Percentiles rank a stretch among this genome's conserved stretches.
Conservation (phyloP, 257 asterid species). For the Rhazya stricta region DNA sequence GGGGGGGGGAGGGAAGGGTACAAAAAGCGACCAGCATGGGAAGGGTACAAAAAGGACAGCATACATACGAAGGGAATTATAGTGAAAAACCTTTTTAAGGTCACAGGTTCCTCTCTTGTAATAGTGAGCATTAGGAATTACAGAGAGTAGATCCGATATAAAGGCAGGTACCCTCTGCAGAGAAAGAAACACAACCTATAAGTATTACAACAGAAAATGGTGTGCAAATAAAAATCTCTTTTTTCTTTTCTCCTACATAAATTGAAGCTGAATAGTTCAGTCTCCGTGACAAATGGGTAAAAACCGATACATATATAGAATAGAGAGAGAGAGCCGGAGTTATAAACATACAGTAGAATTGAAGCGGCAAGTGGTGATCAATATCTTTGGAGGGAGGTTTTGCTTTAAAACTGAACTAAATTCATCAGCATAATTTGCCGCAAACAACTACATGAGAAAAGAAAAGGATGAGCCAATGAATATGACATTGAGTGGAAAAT, state of each 20-base stretch:
- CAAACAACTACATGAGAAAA: constrained; percentile 46
- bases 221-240: background rate
- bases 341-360: constrained; percentile 62
- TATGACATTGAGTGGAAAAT: background rate
- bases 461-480: background rate
- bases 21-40: too few species aligned
- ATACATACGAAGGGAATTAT: background rate
- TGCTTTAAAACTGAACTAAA: constrained; percentile 60
- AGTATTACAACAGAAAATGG: background rate
- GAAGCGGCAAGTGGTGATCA: constrained; percentile 88
- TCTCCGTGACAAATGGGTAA: background rate
- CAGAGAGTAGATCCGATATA: constrained; percentile 59
- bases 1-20: background rate
- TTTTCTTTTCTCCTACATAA: background rate
- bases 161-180: constrained; percentile 91
- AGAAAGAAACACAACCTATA: background rate
- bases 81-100: constrained; percentile 58
- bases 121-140: constrained; percentile 82
- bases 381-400: constrained; percentile 56
- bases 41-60: background rate
- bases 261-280: background rate
- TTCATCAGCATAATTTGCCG: constrained; percentile 84
- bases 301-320: background rate
- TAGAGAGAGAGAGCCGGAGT: too few species aligned
- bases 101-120: constrained; percentile 90